phyloP scores from a whole-genome alignment of 257 asterid genomes.

The Verbascum thapsus region DNA sequence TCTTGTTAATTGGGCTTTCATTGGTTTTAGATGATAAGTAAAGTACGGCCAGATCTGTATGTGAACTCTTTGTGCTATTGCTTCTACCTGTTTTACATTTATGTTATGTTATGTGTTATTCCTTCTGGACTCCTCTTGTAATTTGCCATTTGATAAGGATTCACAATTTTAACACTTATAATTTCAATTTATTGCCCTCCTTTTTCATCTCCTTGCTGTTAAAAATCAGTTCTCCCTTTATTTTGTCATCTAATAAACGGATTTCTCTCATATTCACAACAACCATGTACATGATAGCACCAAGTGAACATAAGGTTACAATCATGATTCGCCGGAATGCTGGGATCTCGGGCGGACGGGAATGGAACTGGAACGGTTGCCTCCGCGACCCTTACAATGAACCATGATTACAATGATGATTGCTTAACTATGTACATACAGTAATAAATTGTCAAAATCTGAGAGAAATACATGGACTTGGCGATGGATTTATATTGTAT shows the following conservation, averaged over 20 bases:
- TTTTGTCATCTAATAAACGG: neutral
- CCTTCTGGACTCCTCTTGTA: neutral
- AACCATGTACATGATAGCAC: neutral
- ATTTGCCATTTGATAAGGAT: neutral
- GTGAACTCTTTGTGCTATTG: no score
- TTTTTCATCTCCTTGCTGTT: neutral
- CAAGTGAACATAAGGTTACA: neutral
- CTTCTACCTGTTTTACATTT: neutral
- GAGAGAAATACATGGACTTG: neutral
- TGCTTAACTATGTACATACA: neutral
- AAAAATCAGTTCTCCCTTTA: neutral
- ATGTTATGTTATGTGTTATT: no score
- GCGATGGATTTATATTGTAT: neutral
- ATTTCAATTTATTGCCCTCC: neutral
- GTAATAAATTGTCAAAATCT: neutral
- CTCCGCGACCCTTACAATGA: no score
- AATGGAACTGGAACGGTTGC: no score
- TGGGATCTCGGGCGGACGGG: no score
- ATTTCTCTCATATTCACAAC: neutral
- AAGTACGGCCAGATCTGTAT: no score
- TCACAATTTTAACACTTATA: no score
- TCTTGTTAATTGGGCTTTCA: no score
- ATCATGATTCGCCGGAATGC: no score
- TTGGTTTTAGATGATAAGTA: no score
- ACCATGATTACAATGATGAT: neutral